A percentile compares a stretch with the other conserved stretches of the same genome.
Conservation (phyloP, 1,284 basidiomycete species). For the Cryptococcus sp. region DNA sequence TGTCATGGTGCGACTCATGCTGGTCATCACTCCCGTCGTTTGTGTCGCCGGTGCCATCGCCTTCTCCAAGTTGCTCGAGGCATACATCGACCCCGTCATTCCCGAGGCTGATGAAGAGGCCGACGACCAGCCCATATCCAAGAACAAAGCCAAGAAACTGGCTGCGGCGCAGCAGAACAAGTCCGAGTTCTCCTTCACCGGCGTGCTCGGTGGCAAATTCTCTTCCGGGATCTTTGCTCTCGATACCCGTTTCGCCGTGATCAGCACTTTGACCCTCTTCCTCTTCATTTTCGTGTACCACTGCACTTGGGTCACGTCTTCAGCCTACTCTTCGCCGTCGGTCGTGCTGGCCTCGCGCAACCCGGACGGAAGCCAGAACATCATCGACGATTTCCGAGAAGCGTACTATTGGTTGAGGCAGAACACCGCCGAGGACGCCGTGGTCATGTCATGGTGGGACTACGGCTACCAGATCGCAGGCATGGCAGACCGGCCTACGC, state of each 20-base stretch:
- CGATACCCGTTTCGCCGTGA: constrained; percentile 76
- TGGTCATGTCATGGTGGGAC: constrained; percentile 99
- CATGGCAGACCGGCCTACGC: constrained; percentile 80
- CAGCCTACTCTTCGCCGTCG: constrained; percentile 95
- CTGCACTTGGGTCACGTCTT: constrained; percentile 95
- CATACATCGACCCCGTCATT: constrained; percentile 70
- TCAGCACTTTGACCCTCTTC: constrained; percentile 76
- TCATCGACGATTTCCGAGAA: constrained; percentile 99
- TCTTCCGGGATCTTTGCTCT: constrained; percentile 75
- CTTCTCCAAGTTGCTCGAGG: constrained; percentile 82
- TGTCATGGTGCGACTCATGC: constrained; percentile 85
- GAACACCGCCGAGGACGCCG: constrained; percentile 88
- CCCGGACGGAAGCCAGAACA: constrained; percentile 83
- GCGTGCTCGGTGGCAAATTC: constrained; percentile 30
- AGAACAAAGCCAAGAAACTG: constrained; percentile 68
- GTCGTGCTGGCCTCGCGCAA: constrained; percentile 85
- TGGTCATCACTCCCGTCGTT: constrained; percentile 53
- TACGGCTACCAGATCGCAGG: constrained; percentile 99
- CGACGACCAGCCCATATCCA: constrained; percentile 33
- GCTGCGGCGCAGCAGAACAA: constrained; percentile 50
- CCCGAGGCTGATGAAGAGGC: constrained; percentile 38
- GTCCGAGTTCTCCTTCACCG: constrained; percentile 33
- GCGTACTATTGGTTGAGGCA: constrained; percentile 99
- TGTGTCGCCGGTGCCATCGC: constrained; percentile 85
- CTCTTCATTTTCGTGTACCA: constrained; percentile 89